Percentiles rank a stretch among this genome's conserved stretches.
Evolutionary conservation across 169 alveolate species (phyloP).

Genomic region (Plasmodium inui): DNA sequence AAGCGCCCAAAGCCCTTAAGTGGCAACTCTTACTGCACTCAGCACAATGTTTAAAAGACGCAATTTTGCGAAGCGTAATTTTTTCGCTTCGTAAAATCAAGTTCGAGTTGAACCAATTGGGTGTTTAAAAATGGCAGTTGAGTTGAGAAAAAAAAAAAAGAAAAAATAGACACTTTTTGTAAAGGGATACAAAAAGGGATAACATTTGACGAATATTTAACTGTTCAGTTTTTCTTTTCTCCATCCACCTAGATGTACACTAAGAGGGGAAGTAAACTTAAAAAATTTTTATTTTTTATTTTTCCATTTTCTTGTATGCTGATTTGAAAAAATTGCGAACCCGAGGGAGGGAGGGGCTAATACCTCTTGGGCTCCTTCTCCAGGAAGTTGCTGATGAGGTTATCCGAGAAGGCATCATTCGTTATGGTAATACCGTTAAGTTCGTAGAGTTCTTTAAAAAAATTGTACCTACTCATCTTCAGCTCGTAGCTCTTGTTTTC

Average conservation of each 20-base stretch:
- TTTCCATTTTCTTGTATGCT: neutral
- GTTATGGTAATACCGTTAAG: slow-evolving; percentile 10
- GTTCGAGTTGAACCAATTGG: neutral
- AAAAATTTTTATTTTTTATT: neutral
- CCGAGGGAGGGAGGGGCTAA: neutral
- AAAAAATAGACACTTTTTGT: neutral
- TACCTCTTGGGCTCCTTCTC: slow-evolving; percentile 48
- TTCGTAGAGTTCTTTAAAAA: slow-evolving; percentile 37
- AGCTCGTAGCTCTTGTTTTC: slow-evolving; percentile 53
- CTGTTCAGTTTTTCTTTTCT: neutral
- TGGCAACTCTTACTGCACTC: neutral
- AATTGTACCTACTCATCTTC: slow-evolving; percentile 44
- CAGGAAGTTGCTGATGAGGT: slow-evolving; percentile 28
- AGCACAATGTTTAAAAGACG: neutral
- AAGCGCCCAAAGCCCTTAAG: neutral
- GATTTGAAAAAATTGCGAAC: neutral
- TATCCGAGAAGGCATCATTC: slow-evolving; percentile 43
- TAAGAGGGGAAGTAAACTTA: neutral
- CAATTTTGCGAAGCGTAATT: neutral
- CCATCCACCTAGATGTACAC: neutral
- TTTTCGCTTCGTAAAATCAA: neutral
- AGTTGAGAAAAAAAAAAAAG: neutral
- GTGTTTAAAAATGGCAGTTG: neutral
- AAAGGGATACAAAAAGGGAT: neutral
- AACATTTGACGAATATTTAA: neutral